phyloP scores from a whole-genome alignment of 768 basidiomycete species.

The Amylocystis lapponica region DNA sequence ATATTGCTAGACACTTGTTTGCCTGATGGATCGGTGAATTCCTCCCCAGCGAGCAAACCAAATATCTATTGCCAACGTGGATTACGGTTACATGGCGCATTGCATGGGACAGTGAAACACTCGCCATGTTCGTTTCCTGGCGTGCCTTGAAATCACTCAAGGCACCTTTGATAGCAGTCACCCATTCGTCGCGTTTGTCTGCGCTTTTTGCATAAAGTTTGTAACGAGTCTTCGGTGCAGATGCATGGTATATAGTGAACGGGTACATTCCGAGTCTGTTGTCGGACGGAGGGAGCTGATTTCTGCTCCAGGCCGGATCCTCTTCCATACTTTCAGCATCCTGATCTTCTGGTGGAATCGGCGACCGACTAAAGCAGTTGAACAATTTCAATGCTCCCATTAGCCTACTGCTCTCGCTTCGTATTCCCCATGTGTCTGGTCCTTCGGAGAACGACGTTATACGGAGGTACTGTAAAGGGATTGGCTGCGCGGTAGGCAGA shows the following conservation, averaged over 20 bases:
- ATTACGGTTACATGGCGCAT: background rate
- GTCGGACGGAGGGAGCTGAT: too few species aligned
- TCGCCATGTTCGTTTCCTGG: conserved; percentile 73
- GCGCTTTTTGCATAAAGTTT: conserved; percentile 66
- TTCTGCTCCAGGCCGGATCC: too few species aligned
- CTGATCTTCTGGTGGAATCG: too few species aligned
- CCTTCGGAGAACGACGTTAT: conserved; percentile 57
- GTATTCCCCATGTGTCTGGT: conserved; percentile 60
- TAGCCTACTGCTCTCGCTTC: conserved; percentile 49
- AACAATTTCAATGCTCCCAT: conserved; percentile 50
- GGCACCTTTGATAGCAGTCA: conserved; percentile 53
- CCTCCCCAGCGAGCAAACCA: conserved; percentile 50
- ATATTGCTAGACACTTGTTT: conserved; percentile 43
- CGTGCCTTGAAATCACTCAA: conserved; percentile 56
- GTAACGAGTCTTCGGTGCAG: conserved; percentile 51
- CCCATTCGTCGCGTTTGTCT: conserved; percentile 55
- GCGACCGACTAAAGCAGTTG: too few species aligned
- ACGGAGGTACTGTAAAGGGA: conserved; percentile 74
- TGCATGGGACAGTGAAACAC: conserved; percentile 9
- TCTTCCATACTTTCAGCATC: too few species aligned
- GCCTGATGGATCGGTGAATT: conserved; percentile 59
- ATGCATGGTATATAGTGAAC: conserved; percentile 71
- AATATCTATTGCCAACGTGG: conserved; percentile 50
- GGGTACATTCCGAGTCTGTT: too few species aligned
- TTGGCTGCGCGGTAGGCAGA: conserved; percentile 46